Evolutionary conservation across 441 rosid species (phyloP), one percentile per base, ranked within the genome.

Genomic region (Cnidoscolus chayamansa): DNA sequence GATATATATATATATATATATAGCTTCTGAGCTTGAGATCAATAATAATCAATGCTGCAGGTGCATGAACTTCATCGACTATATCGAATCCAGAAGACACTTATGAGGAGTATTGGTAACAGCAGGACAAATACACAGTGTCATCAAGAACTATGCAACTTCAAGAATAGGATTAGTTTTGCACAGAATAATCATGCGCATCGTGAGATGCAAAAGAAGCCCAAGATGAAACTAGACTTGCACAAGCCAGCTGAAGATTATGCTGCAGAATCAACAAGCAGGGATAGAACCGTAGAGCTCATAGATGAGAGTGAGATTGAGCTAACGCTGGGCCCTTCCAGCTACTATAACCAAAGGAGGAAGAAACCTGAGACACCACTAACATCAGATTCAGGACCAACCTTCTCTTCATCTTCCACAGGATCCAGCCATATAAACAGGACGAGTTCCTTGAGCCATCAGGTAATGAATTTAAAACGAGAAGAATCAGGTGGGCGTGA

Each of bases 51-150:
- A 48, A 7, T 63, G 35, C 57, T 73, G 58, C 78, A 94, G 99
- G 92, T 94, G 10, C 68, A 79, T 63, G 99, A 94, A 84, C 99
- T 94, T 60, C 99, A 94, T 78, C 90, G 99, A 65, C 83, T 94
- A 25, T 94, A 94, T 76, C 74, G 78, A 82, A 86, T 86, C 62
- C 99, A 94, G 81, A 94, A 92, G 81, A 76, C 80, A 67, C 60
- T 94, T 81, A 94, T 92, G 99, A 83, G 83, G 72, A 92, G 74
- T 82, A 82, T 77, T 63, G 78, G 71, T 40, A 74, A 55, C 71
- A 81, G 75, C 60, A 78, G 74, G 53, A 40, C 67, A 16, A 68
- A 66, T 12, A 59, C 74, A 5, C 43, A 65, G 8, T 53, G 13
- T 13, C 57, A 12, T 67, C 76, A 51, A 48, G 85, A 71, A 15